Evolutionary conservation across 352 stramenopile species (phyloP).

Genomic region (Aphanomyces invadans): DNA sequence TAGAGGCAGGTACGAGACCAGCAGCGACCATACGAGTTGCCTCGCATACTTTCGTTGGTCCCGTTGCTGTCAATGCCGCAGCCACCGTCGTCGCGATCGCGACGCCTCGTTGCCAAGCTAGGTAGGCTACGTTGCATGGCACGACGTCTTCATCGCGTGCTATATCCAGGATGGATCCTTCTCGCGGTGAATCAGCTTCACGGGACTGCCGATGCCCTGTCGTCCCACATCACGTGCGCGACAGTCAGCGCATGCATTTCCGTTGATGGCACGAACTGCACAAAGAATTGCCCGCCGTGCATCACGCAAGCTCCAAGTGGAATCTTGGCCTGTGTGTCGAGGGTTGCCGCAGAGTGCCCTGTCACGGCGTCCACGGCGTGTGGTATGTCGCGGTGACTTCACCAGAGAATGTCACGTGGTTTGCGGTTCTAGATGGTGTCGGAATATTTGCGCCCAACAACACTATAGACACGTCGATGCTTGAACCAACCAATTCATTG

Average conservation of each 20-base stretch:
- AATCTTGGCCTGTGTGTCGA: neutral
- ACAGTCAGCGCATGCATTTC: neutral
- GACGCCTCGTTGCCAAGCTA: neutral
- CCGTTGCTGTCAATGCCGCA: neutral
- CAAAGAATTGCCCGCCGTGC: conserved; percentile 9
- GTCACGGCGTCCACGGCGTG: neutral
- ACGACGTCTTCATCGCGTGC: neutral
- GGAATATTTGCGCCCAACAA: conserved; percentile 36
- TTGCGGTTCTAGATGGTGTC: conserved; percentile 12
- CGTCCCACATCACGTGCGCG: neutral
- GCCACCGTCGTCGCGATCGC: neutral
- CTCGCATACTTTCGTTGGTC: too few relatives aligned
- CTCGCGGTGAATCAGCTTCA: neutral
- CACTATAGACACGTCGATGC: neutral
- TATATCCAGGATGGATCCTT: neutral
- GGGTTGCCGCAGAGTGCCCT: neutral
- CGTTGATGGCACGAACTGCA: neutral
- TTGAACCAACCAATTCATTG: neutral
- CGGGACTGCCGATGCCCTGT: neutral
- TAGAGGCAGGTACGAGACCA: neutral
- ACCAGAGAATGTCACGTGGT: neutral
- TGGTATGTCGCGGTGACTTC: neutral
- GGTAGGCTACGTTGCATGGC: neutral
- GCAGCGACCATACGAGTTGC: neutral
- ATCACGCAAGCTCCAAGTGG: neutral